Percentiles rank a stretch among this genome's conserved stretches.
These are phyloP conservation scores for Trifolium repens DNA, from an alignment of 306 rosid species.

Conservation along the genomic window DNA sequence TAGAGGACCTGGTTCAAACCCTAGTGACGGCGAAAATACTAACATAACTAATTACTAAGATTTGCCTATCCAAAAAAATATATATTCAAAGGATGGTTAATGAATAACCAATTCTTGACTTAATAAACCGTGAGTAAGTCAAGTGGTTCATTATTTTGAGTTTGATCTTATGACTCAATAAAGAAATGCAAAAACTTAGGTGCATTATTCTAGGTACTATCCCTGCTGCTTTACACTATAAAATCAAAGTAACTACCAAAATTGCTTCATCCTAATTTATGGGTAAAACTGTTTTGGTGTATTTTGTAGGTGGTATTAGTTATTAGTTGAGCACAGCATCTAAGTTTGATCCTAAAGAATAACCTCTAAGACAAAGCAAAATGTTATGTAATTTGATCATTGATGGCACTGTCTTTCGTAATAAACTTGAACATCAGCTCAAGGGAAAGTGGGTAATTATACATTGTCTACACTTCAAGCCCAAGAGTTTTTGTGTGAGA, in stretches of 20 bases:
- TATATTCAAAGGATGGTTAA: slow-evolving; percentile 9
- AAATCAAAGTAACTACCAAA: neutral
- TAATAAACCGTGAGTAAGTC: neutral
- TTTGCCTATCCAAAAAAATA: too few relatives aligned
- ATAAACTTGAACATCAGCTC: neutral
- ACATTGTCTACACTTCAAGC: neutral
- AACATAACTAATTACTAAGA: too few relatives aligned
- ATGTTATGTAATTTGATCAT: neutral
- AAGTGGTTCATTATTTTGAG: neutral
- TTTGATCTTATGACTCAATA: slow-evolving; percentile 8
- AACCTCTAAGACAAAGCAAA: neutral
- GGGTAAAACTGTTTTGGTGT: slow-evolving; percentile 2
- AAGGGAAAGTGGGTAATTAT: neutral
- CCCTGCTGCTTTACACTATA: neutral
- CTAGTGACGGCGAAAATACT: too few relatives aligned
- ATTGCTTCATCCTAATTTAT: slow-evolving; percentile 2
- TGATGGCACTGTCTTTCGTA: neutral
- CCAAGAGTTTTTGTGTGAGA: neutral
- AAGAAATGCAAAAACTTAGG: neutral
- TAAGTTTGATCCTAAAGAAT: neutral
- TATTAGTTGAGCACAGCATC: neutral
- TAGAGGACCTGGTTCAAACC: too few relatives aligned
- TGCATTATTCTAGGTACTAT: neutral
- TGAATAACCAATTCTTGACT: slow-evolving; percentile 12
- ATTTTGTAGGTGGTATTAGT: neutral